These are phyloP conservation scores for Scenedesmus sp. DNA, from an alignment of 163 green algal species.

Conservation along the genomic window DNA sequence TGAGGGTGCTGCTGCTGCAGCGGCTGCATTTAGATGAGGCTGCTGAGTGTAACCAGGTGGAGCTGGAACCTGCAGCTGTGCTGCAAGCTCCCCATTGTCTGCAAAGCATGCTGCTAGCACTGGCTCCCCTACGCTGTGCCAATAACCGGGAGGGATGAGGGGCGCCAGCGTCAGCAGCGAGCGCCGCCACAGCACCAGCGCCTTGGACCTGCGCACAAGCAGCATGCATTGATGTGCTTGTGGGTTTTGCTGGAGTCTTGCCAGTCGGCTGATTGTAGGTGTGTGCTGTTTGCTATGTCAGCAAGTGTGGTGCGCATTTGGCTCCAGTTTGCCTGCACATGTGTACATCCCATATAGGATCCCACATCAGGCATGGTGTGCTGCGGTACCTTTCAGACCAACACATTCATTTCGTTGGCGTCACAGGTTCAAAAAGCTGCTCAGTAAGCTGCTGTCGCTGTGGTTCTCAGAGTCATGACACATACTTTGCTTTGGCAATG, in stretches of 20 bases:
- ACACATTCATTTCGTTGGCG: not conserved
- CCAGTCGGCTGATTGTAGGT: too few species aligned
- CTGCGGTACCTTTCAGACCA: too few species aligned
- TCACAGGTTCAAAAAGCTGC: too few species aligned
- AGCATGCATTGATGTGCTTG: too few species aligned
- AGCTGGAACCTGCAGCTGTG: not conserved
- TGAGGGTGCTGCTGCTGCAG: not conserved
- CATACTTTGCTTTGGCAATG: not conserved
- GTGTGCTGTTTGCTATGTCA: too few species aligned
- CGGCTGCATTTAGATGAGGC: not conserved
- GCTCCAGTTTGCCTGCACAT: too few species aligned
- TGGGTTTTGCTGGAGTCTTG: too few species aligned
- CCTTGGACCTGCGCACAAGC: not conserved
- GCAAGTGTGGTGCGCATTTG: too few species aligned
- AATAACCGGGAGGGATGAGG: not conserved
- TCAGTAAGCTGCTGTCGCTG: not conserved
- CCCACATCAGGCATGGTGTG: too few species aligned
- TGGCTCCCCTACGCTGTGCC: not conserved
- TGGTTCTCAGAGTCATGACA: too few species aligned
- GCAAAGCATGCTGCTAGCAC: not conserved
- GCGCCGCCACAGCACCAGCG: constrained; percentile 41
- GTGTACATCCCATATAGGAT: too few species aligned
- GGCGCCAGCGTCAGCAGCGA: constrained; percentile 3
- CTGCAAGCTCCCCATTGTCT: not conserved
- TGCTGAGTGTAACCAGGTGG: not conserved